Conservation (phyloP, 176 grass and related monocot species). For the Lolium rigidum region DNA sequence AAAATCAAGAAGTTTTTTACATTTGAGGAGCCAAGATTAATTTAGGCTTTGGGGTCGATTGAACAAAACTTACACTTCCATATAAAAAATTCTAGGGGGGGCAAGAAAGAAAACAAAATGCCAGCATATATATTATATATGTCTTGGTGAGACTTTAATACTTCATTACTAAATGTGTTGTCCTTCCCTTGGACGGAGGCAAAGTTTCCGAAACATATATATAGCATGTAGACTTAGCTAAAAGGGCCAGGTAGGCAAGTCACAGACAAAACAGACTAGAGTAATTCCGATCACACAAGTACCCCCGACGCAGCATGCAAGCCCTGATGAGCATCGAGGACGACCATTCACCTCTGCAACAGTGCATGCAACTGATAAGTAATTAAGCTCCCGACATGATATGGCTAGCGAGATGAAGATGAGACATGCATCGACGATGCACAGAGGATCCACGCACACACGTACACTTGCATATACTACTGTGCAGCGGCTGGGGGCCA, state of each 20-base stretch:
- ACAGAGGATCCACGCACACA: constrained; percentile 37
- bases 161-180: neutral
- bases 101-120: neutral
- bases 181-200: neutral
- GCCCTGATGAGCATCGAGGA: neutral
- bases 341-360: neutral
- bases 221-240: neutral
- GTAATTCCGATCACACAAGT: neutral
- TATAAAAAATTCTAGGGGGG: neutral
- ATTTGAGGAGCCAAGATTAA: neutral
- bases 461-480: neutral
- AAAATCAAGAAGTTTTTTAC: neutral
- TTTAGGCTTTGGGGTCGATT: neutral
- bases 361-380: neutral
- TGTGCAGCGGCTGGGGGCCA: neutral
- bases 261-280: constrained; percentile 8
- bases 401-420: neutral
- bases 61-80: neutral
- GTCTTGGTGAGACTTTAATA: neutral
- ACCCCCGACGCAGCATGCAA: constrained; percentile 17
- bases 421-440: neutral
- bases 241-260: neutral
- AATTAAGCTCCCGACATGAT: neutral
- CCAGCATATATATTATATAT: neutral
- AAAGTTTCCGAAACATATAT: neutral